Evolutionary conservation across 2,329 filamentous ascomycete species (phyloP).

Genomic region (Pseudocercospora crystallina): DNA sequence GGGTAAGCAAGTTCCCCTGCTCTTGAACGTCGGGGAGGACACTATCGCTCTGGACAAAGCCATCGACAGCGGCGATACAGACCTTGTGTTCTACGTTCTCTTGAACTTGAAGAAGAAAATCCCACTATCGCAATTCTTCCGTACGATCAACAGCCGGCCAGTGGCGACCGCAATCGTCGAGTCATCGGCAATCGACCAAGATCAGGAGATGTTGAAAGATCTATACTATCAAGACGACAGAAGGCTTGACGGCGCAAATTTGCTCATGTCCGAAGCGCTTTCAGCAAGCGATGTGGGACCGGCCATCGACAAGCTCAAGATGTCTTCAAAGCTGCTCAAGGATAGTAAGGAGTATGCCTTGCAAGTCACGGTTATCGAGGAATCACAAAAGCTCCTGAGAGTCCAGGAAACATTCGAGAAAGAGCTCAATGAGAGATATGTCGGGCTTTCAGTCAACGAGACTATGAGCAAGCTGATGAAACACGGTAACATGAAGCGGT

Average conservation of each 20-base stretch:
- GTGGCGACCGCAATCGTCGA: slow-evolving; percentile 88
- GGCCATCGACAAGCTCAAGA: slow-evolving; percentile 80
- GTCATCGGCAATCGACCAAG: slow-evolving; percentile 74
- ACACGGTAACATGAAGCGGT: slow-evolving; percentile 77
- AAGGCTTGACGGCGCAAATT: slow-evolving; percentile 79
- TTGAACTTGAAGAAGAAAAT: slow-evolving; percentile 86
- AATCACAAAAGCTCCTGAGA: slow-evolving; percentile 76
- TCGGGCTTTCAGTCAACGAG: slow-evolving; percentile 83
- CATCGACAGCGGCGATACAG: slow-evolving; percentile 91
- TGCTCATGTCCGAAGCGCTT: slow-evolving; percentile 83
- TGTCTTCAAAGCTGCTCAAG: slow-evolving; percentile 76
- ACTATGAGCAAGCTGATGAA: slow-evolving; percentile 87
- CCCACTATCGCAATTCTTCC: slow-evolving; percentile 87
- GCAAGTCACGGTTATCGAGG: slow-evolving; percentile 73
- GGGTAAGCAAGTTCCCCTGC: slow-evolving; percentile 90
- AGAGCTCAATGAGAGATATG: slow-evolving; percentile 68
- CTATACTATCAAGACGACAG: slow-evolving; percentile 97
- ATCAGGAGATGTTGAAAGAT: slow-evolving; percentile 82
- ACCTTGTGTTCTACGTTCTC: slow-evolving; percentile 86
- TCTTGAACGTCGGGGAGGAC: slow-evolving; percentile 94
- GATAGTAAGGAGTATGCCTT: slow-evolving; percentile 79
- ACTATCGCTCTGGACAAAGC: slow-evolving; percentile 94
- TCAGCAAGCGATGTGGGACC: slow-evolving; percentile 67
- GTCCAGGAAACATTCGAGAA: slow-evolving; percentile 84
- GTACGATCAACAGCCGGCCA: slow-evolving; percentile 80